These are phyloP conservation scores for Heliosperma pusillum DNA, from an alignment of 148 eudicot genomes.

Conservation along the genomic window DNA sequence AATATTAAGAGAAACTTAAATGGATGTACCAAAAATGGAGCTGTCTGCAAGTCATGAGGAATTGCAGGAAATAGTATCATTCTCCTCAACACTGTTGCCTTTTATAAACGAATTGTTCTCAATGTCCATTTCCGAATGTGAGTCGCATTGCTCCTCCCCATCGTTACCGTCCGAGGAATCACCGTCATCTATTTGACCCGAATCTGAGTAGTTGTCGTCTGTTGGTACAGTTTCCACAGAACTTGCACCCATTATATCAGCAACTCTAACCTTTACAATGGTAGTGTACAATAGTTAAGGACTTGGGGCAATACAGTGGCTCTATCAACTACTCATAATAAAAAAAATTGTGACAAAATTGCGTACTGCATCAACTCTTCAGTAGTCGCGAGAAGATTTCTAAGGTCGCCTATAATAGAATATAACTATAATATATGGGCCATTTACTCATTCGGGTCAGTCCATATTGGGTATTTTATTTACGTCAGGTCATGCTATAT, in stretches of 20 bases:
- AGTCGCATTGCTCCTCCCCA: conserved; percentile 32
- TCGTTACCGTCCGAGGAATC: conserved; percentile 25
- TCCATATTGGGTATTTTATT: no score
- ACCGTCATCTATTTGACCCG: conserved; percentile 23
- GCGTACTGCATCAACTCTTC: not conserved
- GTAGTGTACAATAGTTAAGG: not conserved
- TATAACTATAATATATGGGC: no score
- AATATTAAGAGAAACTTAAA: no score
- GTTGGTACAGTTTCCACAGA: conserved; percentile 11
- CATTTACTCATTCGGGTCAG: no score
- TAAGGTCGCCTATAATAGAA: no score
- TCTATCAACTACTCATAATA: not conserved
- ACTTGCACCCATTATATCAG: conserved; percentile 38
- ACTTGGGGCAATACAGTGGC: no score
- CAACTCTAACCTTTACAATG: conserved; percentile 50
- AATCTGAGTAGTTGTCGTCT: not conserved
- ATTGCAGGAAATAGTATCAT: conserved; percentile 26
- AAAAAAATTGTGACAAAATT: not conserved
- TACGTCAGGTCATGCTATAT: no score
- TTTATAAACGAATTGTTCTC: conserved; percentile 28
- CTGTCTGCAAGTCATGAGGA: conserved; percentile 11
- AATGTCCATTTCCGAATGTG: conserved; percentile 41
- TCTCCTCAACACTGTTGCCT: conserved; percentile 27
- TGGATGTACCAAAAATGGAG: conserved; percentile 22
- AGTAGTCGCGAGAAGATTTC: not conserved